phyloP scores from a whole-genome alignment of 2,329 filamentous ascomycete genomes.

The Claviceps spartinae region DNA sequence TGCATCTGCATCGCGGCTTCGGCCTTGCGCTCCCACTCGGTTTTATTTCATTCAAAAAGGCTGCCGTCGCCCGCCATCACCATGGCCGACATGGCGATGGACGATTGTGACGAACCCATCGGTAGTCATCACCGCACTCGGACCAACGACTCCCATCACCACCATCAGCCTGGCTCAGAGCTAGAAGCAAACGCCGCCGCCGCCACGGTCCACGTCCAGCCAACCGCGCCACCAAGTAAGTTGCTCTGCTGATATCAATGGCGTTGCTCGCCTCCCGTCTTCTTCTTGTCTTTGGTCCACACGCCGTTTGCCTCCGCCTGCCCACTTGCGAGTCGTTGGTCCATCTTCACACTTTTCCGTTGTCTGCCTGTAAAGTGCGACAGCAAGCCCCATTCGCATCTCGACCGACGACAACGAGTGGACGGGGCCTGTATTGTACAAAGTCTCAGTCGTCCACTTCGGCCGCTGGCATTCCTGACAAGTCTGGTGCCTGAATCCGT shows the following conservation, averaged over 20 bases:
- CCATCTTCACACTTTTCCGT: background rate
- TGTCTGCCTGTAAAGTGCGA: background rate
- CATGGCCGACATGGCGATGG: background rate
- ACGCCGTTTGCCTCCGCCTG: background rate
- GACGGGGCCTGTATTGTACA: too few species aligned
- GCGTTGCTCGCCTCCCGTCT: background rate
- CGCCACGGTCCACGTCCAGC: conserved; percentile 1
- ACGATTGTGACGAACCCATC: conserved; percentile 3
- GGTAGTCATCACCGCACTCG: conserved; percentile 1
- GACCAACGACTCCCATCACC: conserved; percentile 1
- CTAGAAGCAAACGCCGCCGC: background rate
- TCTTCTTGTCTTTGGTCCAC: background rate
- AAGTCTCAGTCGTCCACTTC: background rate
- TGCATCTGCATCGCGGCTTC: background rate
- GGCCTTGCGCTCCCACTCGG: background rate
- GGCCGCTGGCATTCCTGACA: background rate
- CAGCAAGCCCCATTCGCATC: background rate
- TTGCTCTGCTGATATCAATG: background rate
- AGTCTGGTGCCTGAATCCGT: background rate
- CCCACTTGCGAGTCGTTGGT: background rate
- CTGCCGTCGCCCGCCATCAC: background rate
- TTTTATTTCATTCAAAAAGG: background rate
- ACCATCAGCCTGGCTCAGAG: background rate
- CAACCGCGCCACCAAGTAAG: conserved; percentile 3
- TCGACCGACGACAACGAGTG: background rate